Percentiles rank a stretch among this genome's conserved stretches.
These are phyloP conservation scores for Corrigiola litoralis DNA, from an alignment of 179 eudicot genomes.

Conservation along the genomic window DNA sequence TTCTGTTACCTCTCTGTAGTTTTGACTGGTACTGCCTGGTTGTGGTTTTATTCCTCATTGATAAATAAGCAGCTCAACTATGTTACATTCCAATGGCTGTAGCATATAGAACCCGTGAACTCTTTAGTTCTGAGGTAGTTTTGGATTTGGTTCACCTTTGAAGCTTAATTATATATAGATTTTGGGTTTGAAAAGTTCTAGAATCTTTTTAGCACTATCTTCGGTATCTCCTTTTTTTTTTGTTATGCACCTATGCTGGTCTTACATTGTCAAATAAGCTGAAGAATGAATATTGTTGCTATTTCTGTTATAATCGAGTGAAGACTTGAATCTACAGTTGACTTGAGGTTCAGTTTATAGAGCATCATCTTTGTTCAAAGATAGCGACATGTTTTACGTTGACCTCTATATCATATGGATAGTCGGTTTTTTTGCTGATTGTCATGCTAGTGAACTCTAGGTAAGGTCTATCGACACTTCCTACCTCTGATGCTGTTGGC, in stretches of 20 bases:
- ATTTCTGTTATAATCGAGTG: not conserved
- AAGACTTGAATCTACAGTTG: not conserved
- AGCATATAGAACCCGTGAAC: constrained; percentile 3
- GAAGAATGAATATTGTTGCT: not conserved
- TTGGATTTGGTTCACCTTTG: not conserved
- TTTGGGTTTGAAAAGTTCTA: constrained; percentile 1
- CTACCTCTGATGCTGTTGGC: no score
- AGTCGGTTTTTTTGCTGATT: no score
- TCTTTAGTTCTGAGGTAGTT: not conserved
- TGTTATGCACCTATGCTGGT: no score
- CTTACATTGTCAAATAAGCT: not conserved
- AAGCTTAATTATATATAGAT: not conserved
- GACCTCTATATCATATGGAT: no score
- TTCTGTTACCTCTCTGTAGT: constrained; percentile 7
- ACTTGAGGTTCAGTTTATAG: not conserved
- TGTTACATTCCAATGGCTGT: constrained; percentile 6
- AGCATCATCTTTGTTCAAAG: no score
- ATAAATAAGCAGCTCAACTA: constrained; percentile 27
- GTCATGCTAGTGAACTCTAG: no score
- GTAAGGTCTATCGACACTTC: no score
- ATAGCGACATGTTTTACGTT: no score
- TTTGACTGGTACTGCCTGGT: constrained; percentile 4
- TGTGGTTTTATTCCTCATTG: not conserved
- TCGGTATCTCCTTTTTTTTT: no score
- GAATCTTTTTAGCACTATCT: not conserved